Evolutionary conservation across 164 flowering plant species (phyloP), one percentile per base, ranked within the genome.

Genomic region (Buxus sempervirens): DNA sequence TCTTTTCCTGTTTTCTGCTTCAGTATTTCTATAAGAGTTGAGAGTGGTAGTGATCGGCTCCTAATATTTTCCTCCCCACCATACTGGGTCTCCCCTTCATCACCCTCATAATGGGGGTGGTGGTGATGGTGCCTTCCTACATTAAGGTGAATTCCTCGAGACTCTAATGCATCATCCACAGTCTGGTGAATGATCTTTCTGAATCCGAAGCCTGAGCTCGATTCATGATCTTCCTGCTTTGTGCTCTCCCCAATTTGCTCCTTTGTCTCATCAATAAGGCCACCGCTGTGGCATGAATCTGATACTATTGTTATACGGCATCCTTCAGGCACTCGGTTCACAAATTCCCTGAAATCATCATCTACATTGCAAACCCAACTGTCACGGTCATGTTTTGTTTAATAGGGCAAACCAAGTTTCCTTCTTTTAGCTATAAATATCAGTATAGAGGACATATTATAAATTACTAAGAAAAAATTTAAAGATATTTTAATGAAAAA

Each of bases 211-310:
- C 83, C 81, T 10, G 85, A 79, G 24, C 68, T 72, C 0, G 77
- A 72, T 21, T 63, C 69, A 0, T 60, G 67, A 0, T 68, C 70
- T 9, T 60, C 71, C 0, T 60, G 41, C 74, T 68, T 86, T 4
- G 87, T 84, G 82, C 96, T 95, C 75, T 90, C 96, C 2, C 98
- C 96, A 18, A 95, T 95, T 70, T 91, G 97, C 78, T 95, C 98
- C 72, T 90, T 89, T 0, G 93, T 85, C 54, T 85, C 85, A 32
- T 85, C 88, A 28, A 95, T 83, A 18, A 95, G 88, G 48, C 98
- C 98, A 0, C 97, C 97, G 42, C 97, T 95, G 76, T 95, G 98
- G 76, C 98, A 95, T 0, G 97, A 95, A 73, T 95, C 98, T 0
- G 97, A 90, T 7, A 94, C 90, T 26, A 91, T 89, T 9, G 96